Base-by-base conservation (phyloP, 2,329 filamentous ascomycete species). In the Cordyceps cicadae region DNA sequence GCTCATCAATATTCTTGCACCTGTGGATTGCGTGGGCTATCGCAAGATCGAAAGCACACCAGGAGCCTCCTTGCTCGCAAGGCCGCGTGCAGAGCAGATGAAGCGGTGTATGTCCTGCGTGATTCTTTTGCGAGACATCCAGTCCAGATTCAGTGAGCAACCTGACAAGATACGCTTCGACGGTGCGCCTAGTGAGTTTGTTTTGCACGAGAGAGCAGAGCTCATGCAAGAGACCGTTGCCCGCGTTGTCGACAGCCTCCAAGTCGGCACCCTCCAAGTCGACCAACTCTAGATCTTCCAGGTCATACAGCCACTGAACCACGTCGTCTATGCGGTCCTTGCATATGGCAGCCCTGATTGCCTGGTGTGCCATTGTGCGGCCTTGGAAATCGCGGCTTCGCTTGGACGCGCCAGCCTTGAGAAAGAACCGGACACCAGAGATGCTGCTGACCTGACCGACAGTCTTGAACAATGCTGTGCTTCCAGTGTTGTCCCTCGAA, bases 141-240 rank as follows among this genome's bases (percentile, higher is more conserved):
- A 59, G 9, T n/a, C 49, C 49, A 43, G 48, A 48, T 3, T 19
- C 48, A 32, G 19, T 49, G 14, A 59, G 49, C 11, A 59, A n/a
- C 17, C 39, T 43, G 7, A 34, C 15, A 9, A 59, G 19, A 3
- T 53, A 37, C 26, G 37, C 14, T n/a, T 52, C 45, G 7, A 34
- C 6, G 12, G 17, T 39, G 17, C 24, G 24, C 3, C 50, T 53
- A 2, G n/a, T 19, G 5, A 15, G 26, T 7, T 9, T 37, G 6
- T 50, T 34, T 17, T 46, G 32, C 11, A 50, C 46, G 2, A 15
- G 21, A 21, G 49, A 52, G 17, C 43, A 51, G 1, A 59, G 26
- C 12, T 59, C 56, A 43, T 59, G 56, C 37, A 59, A 37, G 17
- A 53, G 56, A 26, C 26, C 19, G 14, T 59, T 59, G 56, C 56